A percentile compares a stretch with the other conserved stretches of the same genome.
Evolutionary conservation across 2,329 filamentous ascomycete species (phyloP).

Genomic region (Canariomyces notabilis): DNA sequence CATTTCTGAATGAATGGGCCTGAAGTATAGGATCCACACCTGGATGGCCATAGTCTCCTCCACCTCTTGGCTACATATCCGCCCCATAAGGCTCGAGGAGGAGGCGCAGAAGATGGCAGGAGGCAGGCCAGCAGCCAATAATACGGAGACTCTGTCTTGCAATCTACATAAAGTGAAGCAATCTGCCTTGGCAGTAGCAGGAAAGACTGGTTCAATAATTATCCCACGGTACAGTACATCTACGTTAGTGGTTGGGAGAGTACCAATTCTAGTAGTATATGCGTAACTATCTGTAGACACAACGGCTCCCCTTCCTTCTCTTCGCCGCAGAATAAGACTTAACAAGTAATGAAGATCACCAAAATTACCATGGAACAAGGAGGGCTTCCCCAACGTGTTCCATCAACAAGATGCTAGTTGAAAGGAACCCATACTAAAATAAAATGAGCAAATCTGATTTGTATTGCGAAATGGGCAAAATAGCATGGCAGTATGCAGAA

Average conservation of each 20-base stretch:
- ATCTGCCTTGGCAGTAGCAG: neutral
- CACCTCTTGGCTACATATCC: neutral
- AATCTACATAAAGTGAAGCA: constrained; percentile 5
- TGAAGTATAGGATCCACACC: too few species aligned
- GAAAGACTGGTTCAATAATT: neutral
- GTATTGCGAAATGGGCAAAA: neutral
- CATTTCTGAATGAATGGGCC: too few species aligned
- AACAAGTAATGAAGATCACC: too few species aligned
- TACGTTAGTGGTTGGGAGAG: too few species aligned
- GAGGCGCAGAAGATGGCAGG: constrained; percentile 1
- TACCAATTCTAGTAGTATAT: too few species aligned
- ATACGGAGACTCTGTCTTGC: neutral
- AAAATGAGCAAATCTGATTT: neutral
- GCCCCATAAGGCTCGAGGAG: neutral
- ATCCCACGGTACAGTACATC: too few species aligned
- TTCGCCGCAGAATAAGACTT: too few species aligned
- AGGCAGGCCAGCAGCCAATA: neutral
- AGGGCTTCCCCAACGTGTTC: too few species aligned
- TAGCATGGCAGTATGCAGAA: too few species aligned
- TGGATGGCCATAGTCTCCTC: neutral
- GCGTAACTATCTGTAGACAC: too few species aligned
- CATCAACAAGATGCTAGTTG: neutral
- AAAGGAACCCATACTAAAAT: neutral
- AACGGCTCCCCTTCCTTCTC: too few species aligned
- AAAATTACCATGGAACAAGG: too few species aligned